phyloP scores from a whole-genome alignment of 1,284 basidiomycete genomes.

The Sanguinoderma infundibulare region DNA sequence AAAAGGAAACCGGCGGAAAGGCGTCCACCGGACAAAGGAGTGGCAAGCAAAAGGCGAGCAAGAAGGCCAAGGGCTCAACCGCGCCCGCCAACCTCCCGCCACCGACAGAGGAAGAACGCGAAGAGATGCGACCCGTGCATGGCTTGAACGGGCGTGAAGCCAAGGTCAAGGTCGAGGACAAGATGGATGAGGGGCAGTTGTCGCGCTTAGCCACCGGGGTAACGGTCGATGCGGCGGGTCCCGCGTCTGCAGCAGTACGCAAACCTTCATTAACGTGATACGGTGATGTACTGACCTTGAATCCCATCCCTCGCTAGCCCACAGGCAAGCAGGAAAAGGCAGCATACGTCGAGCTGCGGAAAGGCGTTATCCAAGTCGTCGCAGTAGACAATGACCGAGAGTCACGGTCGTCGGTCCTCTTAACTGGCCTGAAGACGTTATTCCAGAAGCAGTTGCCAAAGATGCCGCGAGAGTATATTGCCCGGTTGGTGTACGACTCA shows the following conservation, averaged over 20 bases:
- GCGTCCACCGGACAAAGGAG: constrained; percentile 41
- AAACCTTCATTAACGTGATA: background rate
- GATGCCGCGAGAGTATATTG: constrained; percentile 99
- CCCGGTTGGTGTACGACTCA: constrained; percentile 91
- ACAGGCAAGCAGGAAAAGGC: constrained; percentile 71
- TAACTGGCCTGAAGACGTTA: constrained; percentile 94
- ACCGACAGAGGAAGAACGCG: constrained; percentile 44
- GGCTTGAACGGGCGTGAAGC: constrained; percentile 52
- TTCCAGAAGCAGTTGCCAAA: constrained; percentile 98
- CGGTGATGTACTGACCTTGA: background rate
- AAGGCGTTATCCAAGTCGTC: constrained; percentile 84
- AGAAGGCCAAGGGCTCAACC: constrained; percentile 63
- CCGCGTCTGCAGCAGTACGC: constrained; percentile 53
- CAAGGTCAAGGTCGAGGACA: constrained; percentile 75
- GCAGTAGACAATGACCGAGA: constrained; percentile 87
- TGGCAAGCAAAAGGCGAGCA: constrained; percentile 61
- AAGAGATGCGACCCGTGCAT: constrained; percentile 48
- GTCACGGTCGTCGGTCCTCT: constrained; percentile 80
- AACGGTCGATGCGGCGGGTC: constrained; percentile 68
- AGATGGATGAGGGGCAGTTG: constrained; percentile 75
- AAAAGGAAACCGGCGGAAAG: constrained; percentile 22
- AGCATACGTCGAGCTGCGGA: constrained; percentile 82
- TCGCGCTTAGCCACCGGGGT: constrained; percentile 80
- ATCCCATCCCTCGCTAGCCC: constrained; percentile 40
- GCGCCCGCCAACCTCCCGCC: constrained; percentile 45